Evolutionary conservation across 306 rosid genomes (phyloP).

Genomic region (Canavalia ensiformis): DNA sequence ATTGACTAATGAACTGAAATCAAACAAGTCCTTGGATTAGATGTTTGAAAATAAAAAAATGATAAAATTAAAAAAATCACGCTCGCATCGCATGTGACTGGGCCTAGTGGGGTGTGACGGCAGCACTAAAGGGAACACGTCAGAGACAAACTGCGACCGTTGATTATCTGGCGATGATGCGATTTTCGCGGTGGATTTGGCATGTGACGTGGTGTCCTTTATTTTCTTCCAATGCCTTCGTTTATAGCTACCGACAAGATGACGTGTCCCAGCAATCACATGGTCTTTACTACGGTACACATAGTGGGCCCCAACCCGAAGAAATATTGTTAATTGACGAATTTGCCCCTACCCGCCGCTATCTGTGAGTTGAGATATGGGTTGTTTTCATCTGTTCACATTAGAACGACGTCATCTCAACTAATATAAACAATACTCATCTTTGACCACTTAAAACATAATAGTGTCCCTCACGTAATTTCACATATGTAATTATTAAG

Average conservation of each 20-base stretch:
- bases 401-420: background rate
- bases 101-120: conserved; percentile 39
- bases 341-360: conserved; percentile 8
- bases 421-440: background rate
- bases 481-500: no score
- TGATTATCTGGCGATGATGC: background rate
- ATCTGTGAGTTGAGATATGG: background rate
- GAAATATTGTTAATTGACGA: background rate
- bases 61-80: background rate
- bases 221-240: background rate
- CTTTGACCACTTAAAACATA: background rate
- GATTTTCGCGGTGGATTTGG: conserved; percentile 24
- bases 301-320: background rate
- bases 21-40: no score
- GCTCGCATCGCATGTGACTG: conserved; percentile 12
- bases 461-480: background rate
- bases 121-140: conserved; percentile 28
- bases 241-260: conserved; percentile 35
- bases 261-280: conserved; percentile 43
- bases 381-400: background rate
- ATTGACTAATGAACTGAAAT: no score
- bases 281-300: conserved; percentile 5
- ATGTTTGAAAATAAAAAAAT: no score
- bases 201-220: background rate
- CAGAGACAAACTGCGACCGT: conserved; percentile 8